Base-by-base conservation (phyloP, 139 green algal genomes). In the Volvox africanus region DNA sequence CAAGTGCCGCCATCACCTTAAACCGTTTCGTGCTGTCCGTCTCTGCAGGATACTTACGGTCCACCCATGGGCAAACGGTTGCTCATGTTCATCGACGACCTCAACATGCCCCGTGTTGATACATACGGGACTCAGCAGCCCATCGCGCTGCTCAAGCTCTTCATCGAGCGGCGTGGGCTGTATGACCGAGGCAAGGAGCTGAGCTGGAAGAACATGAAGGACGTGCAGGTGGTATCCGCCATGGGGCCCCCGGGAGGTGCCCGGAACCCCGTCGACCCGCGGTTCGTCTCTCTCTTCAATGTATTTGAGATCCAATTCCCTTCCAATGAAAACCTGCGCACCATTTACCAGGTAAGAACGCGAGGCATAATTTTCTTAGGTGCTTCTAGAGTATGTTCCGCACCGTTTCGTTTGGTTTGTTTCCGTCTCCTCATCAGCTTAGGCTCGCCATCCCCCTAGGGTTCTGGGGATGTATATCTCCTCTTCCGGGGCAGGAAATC, bases 141-240 rank as follows among this genome's bases (percentile, higher is more conserved):
- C 86, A 97, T 98, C 86, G 97, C 96, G 33, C 91, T 97, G 88
- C 94, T 98, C 61, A 98, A 97, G 94, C 93, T 97, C 13, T 95
- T 98, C 88, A 95, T 97, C 37, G 96, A 98, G 86, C 94, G 95
- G 37, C 93, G 93, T 82, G 95, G 97, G 84, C 50, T 95, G 96
- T 97, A 98, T 87, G 95, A 98, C 93, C 93, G 95, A n/a, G 97
- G 96, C 86, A 98, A 98, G 95, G 97, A 99, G 79, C 94, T 99
- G 61, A 96, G 93, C 92, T 99, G 97, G 97, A 98, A 97, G 94
- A 97, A 97, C 92, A 96, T 99, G 89, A 98, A 98, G 94, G 97
- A 99, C 90, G 93, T 98, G 79, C 94, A 97, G 92, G 86, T 97
- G 87, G 93, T 99, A 36, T 93, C 69, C n/a, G 97, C 94, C n/a